These are phyloP conservation scores for Parmales sp. DNA, from an alignment of 108 stramenopile genomes.

Conservation along the genomic window DNA sequence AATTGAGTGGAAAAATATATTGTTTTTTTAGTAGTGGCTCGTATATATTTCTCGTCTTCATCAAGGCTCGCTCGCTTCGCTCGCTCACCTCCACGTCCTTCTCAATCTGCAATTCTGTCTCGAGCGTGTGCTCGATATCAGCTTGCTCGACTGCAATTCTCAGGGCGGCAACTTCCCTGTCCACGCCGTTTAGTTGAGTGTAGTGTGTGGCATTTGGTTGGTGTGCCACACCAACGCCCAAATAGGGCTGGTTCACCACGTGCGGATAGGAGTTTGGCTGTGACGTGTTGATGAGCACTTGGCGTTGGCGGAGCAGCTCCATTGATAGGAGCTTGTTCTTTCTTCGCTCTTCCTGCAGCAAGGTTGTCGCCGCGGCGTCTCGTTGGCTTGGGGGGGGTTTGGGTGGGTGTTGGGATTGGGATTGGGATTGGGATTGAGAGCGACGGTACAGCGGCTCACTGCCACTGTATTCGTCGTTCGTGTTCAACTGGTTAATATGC, in stretches of 20 bases:
- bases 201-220: too few species aligned
- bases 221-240: too few species aligned
- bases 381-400: too few species aligned
- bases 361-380: neutral
- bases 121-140: neutral
- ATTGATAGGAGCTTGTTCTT: constrained; percentile 4
- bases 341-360: neutral
- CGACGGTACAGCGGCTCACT: neutral
- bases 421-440: neutral
- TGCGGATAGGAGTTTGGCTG: neutral
- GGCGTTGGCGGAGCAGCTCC: neutral
- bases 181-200: too few species aligned
- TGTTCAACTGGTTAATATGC: too few species aligned
- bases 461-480: too few species aligned
- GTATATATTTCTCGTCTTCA: too few species aligned
- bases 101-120: neutral
- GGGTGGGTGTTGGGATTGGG: too few species aligned
- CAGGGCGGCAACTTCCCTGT: neutral
- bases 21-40: too few species aligned
- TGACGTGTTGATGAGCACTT: too few species aligned
- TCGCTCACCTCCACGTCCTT: constrained; percentile 8
- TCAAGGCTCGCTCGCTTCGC: too few species aligned
- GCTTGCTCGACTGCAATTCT: neutral
- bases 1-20: too few species aligned
- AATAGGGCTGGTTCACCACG: neutral